Percentiles rank a stretch among this genome's conserved stretches.
These are phyloP conservation scores for Syzygium oleosum DNA, from an alignment of 345 rosid species.

Conservation along the genomic window DNA sequence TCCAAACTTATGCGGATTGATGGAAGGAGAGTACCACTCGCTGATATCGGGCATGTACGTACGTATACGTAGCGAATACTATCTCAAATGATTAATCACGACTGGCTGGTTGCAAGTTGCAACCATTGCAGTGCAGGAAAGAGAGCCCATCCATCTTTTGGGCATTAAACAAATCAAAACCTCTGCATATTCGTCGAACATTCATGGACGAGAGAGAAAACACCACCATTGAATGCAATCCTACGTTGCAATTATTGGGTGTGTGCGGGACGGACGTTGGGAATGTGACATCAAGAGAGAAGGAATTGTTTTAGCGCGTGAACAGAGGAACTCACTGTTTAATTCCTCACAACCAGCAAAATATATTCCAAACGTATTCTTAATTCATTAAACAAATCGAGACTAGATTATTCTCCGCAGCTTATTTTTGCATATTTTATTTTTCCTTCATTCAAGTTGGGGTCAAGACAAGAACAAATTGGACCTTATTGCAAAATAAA, in stretches of 20 bases:
- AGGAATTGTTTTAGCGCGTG: neutral
- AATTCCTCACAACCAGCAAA: constrained; percentile 3
- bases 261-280: constrained; percentile 5
- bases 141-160: neutral
- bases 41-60: neutral
- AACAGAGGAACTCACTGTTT: neutral
- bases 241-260: constrained; percentile 25
- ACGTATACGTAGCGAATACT: neutral
- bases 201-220: constrained; percentile 8
- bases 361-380: constrained; percentile 21
- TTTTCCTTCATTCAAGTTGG: neutral
- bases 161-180: neutral
- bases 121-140: neutral
- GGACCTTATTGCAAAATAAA: neutral
- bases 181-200: neutral
- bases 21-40: neutral
- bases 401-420: neutral
- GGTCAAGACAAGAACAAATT: neutral
- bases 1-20: neutral
- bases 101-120: neutral
- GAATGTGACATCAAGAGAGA: constrained; percentile 3
- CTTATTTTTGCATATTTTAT: neutral
- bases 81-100: neutral
- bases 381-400: constrained; percentile 7
- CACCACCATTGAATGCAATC: constrained; percentile 1